Percentiles rank a stretch among this genome's conserved stretches.
These are phyloP conservation scores for Gastrolobium villosum DNA, from an alignment of 306 rosid species.

Conservation along the genomic window DNA sequence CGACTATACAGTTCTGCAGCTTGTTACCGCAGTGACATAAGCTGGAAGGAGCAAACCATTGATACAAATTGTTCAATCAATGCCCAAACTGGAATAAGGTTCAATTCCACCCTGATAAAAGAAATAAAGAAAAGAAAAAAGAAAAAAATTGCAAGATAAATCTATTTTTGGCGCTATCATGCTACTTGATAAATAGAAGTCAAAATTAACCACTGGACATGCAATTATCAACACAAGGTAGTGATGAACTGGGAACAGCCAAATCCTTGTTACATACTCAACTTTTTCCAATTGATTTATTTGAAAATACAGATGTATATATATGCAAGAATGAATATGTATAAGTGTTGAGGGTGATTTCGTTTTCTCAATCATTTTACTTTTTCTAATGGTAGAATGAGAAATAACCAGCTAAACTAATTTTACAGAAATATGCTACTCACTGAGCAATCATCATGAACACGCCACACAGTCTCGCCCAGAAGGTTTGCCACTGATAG, in stretches of 20 bases:
- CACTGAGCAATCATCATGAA: conserved; percentile 98
- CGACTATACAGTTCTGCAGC: conserved; percentile 35
- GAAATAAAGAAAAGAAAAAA: background rate
- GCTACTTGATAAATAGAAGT: background rate
- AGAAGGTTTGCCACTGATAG: conserved; percentile 95
- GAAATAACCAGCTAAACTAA: conserved; percentile 28
- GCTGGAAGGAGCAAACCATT: conserved; percentile 53
- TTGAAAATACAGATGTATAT: conserved; percentile 25
- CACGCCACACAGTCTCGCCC: conserved; percentile 99
- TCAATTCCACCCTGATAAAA: conserved; percentile 68
- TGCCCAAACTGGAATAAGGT: conserved; percentile 70
- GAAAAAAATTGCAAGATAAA: conserved; percentile 48
- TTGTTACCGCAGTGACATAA: conserved; percentile 48
- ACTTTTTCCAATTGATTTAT: conserved; percentile 2
- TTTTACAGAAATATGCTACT: conserved; percentile 80
- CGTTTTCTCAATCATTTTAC: conserved; percentile 22
- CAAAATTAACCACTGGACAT: conserved; percentile 22
- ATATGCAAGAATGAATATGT: conserved; percentile 12
- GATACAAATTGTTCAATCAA: conserved; percentile 65
- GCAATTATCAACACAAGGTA: conserved; percentile 29
- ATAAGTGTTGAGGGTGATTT: conserved; percentile 21
- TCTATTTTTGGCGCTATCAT: conserved; percentile 33
- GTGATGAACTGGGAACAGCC: conserved; percentile 9
- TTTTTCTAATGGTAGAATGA: conserved; percentile 29
- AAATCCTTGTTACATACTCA: conserved; percentile 12